These are phyloP conservation scores for Rhizopus arrhizus DNA, from an alignment of 371 early-diverging fungal species.

Conservation along the genomic window DNA sequence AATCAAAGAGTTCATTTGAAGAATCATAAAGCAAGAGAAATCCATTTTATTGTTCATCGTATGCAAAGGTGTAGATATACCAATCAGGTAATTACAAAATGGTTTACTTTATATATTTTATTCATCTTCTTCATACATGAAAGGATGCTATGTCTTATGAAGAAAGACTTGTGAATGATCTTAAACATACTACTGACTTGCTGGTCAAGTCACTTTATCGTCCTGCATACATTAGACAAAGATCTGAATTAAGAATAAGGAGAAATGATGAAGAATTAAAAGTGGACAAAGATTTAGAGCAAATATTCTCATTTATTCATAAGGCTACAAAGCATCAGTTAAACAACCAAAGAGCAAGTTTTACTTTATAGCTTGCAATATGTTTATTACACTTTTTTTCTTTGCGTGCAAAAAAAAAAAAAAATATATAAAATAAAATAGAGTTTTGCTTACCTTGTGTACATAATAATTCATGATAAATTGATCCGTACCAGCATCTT, in stretches of 20 bases:
- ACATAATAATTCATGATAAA: no score
- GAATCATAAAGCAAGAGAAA: conserved; percentile 17
- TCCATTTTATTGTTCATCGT: conserved; percentile 21
- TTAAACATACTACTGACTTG: conserved; percentile 53
- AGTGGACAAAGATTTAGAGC: conserved; percentile 25
- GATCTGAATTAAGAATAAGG: conserved; percentile 33
- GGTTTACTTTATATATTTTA: conserved; percentile 7
- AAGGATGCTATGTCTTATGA: conserved; percentile 55
- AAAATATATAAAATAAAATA: no score
- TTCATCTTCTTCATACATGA: not conserved
- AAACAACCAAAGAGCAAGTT: conserved; percentile 43
- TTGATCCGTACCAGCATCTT: no score
- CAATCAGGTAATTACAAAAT: conserved; percentile 36
- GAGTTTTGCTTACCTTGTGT: no score
- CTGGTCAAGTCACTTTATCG: conserved; percentile 51
- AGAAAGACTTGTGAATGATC: conserved; percentile 44
- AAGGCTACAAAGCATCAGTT: conserved; percentile 29
- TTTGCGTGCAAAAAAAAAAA: no score
- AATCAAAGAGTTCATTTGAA: conserved; percentile 32
- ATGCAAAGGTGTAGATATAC: conserved; percentile 33
- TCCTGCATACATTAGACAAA: conserved; percentile 28
- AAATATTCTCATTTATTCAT: conserved; percentile 31
- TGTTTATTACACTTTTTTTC: not conserved
- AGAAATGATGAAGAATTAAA: conserved; percentile 34
- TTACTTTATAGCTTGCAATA: conserved; percentile 4